Percentiles rank a stretch among this genome's conserved stretches.
These are phyloP conservation scores for Gloeopeniophorella convolvens DNA, from an alignment of 768 basidiomycete species.

Conservation along the genomic window DNA sequence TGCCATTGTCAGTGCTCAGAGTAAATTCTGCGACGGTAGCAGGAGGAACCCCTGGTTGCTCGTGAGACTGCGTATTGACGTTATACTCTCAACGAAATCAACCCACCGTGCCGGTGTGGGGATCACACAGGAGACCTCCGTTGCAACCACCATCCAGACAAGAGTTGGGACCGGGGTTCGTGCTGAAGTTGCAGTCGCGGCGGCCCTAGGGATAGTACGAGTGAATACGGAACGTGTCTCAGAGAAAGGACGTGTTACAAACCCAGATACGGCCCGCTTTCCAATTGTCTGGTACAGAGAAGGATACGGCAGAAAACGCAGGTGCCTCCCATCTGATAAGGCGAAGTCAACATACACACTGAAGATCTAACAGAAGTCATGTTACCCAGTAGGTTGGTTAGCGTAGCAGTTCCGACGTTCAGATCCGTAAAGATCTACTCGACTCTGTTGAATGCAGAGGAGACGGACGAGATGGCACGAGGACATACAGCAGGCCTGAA, in stretches of 20 bases:
- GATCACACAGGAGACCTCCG: conserved; percentile 56
- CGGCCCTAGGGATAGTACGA: conserved; percentile 7
- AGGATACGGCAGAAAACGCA: conserved; percentile 34
- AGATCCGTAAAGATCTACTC: too few relatives aligned
- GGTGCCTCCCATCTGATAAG: too few relatives aligned
- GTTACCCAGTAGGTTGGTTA: conserved; percentile 39
- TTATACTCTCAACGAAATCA: not conserved
- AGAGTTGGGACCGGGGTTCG: conserved; percentile 45
- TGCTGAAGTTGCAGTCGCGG: conserved; percentile 50
- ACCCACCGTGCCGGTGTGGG: conserved; percentile 41
- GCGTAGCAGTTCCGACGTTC: conserved; percentile 41
- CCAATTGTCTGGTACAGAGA: conserved; percentile 59
- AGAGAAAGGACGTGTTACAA: not conserved
- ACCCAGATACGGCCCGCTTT: conserved; percentile 62
- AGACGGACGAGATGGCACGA: too few relatives aligned
- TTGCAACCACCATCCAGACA: conserved; percentile 64
- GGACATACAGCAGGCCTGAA: too few relatives aligned
- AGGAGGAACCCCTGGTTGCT: conserved; percentile 27
- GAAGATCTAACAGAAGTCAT: not conserved
- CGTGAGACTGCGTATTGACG: too few relatives aligned
- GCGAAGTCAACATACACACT: conserved; percentile 29
- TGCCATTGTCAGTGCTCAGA: conserved; percentile 12
- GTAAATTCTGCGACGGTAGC: conserved; percentile 32
- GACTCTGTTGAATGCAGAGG: too few relatives aligned
- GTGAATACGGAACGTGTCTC: not conserved